Evolutionary conservation across 306 rosid genomes (phyloP).

Genomic region (Leucaena leucocephala): DNA sequence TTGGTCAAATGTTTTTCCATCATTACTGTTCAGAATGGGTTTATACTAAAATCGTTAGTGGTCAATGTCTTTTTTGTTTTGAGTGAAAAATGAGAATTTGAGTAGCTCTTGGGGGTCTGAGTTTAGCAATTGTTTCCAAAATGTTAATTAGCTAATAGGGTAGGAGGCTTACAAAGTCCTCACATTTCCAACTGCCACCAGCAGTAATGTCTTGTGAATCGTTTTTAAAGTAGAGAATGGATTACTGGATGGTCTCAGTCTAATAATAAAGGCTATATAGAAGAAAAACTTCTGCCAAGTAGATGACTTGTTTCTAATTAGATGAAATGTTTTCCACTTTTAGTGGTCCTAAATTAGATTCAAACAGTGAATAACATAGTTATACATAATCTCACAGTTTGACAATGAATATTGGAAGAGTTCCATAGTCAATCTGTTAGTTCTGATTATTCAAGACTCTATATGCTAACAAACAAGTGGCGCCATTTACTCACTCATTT

Average conservation of each 20-base stretch:
- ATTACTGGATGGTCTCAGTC: neutral
- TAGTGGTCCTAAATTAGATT: constrained; percentile 28
- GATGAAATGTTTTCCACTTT: constrained; percentile 9
- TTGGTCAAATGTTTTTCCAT: neutral
- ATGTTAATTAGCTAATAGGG: no score
- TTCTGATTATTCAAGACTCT: no score
- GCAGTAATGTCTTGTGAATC: no score
- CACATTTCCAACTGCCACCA: no score
- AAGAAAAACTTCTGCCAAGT: neutral
- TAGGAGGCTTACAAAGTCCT: no score
- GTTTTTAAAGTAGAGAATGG: neutral
- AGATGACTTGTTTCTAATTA: constrained; percentile 18
- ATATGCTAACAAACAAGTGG: no score
- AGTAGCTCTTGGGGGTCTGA: no score
- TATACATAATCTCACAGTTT: constrained; percentile 15
- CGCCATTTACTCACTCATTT: no score
- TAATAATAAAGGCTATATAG: constrained; percentile 5
- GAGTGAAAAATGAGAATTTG: no score
- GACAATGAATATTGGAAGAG: constrained; percentile 19
- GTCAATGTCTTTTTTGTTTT: no score
- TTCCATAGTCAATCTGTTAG: neutral
- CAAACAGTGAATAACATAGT: neutral
- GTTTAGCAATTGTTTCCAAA: neutral
- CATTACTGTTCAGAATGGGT: neutral
- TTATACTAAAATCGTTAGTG: neutral